Percentiles rank a stretch among this genome's conserved stretches.
phyloP scores from a whole-genome alignment of 176 grass and related monocot species.

The Ensete ventricosum region DNA sequence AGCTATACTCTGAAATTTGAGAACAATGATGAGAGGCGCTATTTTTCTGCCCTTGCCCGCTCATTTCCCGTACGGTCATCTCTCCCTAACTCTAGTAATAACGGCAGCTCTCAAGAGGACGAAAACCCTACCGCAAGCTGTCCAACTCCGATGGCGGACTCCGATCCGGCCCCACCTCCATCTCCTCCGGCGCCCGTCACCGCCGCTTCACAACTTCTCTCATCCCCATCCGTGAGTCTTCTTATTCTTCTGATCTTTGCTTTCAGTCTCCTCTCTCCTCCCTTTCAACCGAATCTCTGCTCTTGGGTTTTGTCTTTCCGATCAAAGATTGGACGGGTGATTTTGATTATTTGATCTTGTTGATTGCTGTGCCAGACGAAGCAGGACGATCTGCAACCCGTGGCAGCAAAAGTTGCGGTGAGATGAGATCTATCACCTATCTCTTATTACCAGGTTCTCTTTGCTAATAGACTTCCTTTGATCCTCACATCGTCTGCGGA shows the following conservation, averaged over 20 bases:
- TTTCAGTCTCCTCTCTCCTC: conserved; percentile 1
- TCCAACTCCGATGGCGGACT: conserved; percentile 41
- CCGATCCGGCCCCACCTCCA: conserved; percentile 29
- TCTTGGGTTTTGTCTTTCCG: neutral
- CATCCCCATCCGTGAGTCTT: conserved; percentile 29
- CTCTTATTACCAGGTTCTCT: neutral
- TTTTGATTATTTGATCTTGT: neutral
- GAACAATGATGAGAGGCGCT: no score
- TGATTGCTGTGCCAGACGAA: neutral
- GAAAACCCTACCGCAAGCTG: conserved; percentile 14
- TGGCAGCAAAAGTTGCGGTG: conserved; percentile 13
- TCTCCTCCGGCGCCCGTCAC: conserved; percentile 2
- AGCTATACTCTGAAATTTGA: no score
- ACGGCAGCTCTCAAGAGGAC: neutral
- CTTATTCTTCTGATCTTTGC: neutral
- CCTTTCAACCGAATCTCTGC: neutral
- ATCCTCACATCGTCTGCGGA: conserved; percentile 2
- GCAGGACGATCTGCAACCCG: neutral
- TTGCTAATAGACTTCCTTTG: conserved; percentile 1
- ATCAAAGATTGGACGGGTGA: neutral
- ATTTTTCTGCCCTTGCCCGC: no score
- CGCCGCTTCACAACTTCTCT: neutral
- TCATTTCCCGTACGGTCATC: no score
- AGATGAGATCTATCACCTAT: neutral
- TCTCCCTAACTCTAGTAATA: no score